Conservation (phyloP, 306 rosid genomes). For the Inga oerstediana region DNA sequence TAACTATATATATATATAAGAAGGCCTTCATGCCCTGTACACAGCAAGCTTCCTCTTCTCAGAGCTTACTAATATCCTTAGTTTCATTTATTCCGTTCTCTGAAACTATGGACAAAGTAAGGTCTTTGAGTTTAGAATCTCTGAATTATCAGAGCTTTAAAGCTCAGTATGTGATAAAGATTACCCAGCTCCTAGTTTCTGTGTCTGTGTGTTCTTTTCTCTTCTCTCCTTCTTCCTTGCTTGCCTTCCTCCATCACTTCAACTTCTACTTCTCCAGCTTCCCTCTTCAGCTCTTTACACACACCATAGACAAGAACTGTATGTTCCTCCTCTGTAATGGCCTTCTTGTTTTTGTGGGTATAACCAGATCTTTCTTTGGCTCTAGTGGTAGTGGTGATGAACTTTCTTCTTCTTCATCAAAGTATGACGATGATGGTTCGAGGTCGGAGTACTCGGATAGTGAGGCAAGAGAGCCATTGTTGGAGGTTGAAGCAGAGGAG, state of each 20-base stretch:
- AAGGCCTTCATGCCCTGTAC: slow-evolving; percentile 14
- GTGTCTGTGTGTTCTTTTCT: slow-evolving; percentile 58
- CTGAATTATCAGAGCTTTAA: slow-evolving; percentile 34
- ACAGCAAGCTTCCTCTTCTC: slow-evolving; percentile 19
- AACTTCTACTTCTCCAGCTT: slow-evolving; percentile 58
- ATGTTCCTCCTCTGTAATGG: slow-evolving; percentile 81
- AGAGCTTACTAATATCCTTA: background rate
- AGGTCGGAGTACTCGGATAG: slow-evolving; percentile 23
- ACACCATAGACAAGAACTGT: slow-evolving; percentile 75
- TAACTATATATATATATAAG: background rate
- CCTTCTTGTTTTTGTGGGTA: slow-evolving; percentile 78
- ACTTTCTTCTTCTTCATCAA: background rate
- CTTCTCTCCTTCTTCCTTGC: slow-evolving; percentile 50
- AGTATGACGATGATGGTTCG: slow-evolving; percentile 31
- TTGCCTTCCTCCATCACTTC: slow-evolving; percentile 49
- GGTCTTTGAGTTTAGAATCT: slow-evolving; percentile 36
- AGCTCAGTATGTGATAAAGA: slow-evolving; percentile 44
- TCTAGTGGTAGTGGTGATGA: slow-evolving; percentile 37
- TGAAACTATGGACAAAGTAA: slow-evolving; percentile 46
- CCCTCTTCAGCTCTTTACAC: slow-evolving; percentile 61
- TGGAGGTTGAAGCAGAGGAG: slow-evolving; percentile 21
- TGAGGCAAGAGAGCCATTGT: slow-evolving; percentile 24
- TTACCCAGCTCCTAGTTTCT: slow-evolving; percentile 57
- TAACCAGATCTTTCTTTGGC: slow-evolving; percentile 46
- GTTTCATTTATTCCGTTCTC: slow-evolving; percentile 20